Percentiles rank a stretch among this genome's conserved stretches.
Evolutionary conservation across 352 stramenopile species (phyloP).

Genomic region (Globisporangium echinulatum): DNA sequence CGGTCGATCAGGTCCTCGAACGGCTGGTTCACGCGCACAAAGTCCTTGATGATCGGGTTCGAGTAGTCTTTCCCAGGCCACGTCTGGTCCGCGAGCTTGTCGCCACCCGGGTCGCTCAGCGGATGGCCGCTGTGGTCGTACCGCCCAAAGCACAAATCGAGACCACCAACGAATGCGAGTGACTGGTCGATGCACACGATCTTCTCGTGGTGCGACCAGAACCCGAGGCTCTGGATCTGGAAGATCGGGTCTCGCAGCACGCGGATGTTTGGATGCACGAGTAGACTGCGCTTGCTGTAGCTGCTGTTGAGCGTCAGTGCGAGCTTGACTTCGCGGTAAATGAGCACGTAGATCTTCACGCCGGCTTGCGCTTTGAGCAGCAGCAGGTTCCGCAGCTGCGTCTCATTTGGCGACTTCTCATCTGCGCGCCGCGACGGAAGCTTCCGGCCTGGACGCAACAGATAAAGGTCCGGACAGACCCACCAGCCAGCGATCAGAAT

Average conservation of each 20-base stretch:
- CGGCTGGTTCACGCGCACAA: slow-evolving; percentile 78
- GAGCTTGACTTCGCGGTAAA: slow-evolving; percentile 88
- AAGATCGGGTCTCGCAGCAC: slow-evolving; percentile 89
- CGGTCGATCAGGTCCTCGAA: slow-evolving; percentile 85
- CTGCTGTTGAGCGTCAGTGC: slow-evolving; percentile 85
- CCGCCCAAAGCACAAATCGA: slow-evolving; percentile 87
- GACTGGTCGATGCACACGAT: slow-evolving; percentile 89
- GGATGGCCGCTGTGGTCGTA: slow-evolving; percentile 80
- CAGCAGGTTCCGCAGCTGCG: slow-evolving; percentile 68
- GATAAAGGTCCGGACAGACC: slow-evolving; percentile 80
- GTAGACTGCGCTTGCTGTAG: slow-evolving; percentile 78
- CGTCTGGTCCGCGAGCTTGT: slow-evolving; percentile 40
- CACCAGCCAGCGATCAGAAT: slow-evolving; percentile 91
- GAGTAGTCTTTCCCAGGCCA: slow-evolving; percentile 87
- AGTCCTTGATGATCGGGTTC: slow-evolving; percentile 88
- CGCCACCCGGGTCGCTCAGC: slow-evolving; percentile 57
- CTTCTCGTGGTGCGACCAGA: slow-evolving; percentile 93
- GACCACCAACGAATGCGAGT: slow-evolving; percentile 70
- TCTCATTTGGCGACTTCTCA: slow-evolving; percentile 51
- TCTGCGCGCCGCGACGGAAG: slow-evolving; percentile 29
- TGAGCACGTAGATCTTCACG: slow-evolving; percentile 88
- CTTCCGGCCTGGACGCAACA: slow-evolving; percentile 62
- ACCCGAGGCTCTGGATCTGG: slow-evolving; percentile 84
- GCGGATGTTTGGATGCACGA: slow-evolving; percentile 82
- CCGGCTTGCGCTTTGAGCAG: slow-evolving; percentile 73